Percentiles rank a stretch among this genome's conserved stretches.
phyloP scores from a whole-genome alignment of 1,139 yeast genomes.

The Entelexis sorbosivorans region DNA sequence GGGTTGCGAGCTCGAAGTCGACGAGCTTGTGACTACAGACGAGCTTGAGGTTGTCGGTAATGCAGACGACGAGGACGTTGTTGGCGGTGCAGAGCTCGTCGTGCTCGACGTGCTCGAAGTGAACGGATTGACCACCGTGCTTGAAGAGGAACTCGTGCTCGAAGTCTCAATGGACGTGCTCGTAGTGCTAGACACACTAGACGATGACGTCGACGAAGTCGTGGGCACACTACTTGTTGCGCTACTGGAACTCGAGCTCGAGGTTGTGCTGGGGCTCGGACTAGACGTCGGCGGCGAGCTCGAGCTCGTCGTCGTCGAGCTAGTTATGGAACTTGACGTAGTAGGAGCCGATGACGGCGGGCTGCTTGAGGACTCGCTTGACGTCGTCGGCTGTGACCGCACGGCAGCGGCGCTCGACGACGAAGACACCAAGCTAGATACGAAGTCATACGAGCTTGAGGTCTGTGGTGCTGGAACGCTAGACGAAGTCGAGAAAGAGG shows the following conservation, averaged over 20 bases:
- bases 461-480: not conserved
- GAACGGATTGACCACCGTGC: not conserved
- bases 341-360: not conserved
- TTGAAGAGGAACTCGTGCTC: not conserved
- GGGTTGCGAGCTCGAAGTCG: not conserved
- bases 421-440: conserved; percentile 7
- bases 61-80: not conserved
- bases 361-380: not conserved
- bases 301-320: not conserved
- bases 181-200: not conserved
- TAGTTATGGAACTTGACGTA: not conserved
- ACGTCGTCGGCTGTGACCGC: not conserved
- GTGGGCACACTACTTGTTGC: not conserved
- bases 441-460: conserved; percentile 3
- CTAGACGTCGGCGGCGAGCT: not conserved
- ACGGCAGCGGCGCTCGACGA: not conserved
- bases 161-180: not conserved
- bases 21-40: not conserved
- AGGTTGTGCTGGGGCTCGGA: not conserved
- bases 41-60: not conserved
- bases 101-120: not conserved
- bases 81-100: not conserved
- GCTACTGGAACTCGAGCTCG: not conserved
- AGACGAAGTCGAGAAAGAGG: not conserved
- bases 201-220: not conserved